phyloP scores from a whole-genome alignment of 805 yeast genomes.

The Metschnikowia aberdeeniae region DNA sequence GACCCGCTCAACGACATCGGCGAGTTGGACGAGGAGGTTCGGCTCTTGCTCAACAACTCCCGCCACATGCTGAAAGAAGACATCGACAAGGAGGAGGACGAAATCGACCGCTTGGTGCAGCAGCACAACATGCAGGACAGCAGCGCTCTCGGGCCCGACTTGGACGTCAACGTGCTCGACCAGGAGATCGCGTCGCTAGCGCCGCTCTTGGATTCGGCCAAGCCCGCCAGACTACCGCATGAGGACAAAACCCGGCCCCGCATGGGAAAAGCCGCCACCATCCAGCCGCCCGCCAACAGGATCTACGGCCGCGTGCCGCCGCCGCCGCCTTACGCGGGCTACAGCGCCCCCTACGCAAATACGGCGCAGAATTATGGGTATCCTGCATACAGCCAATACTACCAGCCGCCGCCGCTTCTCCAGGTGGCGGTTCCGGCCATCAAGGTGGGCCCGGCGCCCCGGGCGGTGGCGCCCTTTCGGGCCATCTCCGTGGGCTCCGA shows the following conservation, averaged over 20 bases:
- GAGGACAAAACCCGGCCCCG: constrained; percentile 24
- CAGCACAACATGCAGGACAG: constrained; percentile 35
- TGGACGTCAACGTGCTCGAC: constrained; percentile 31
- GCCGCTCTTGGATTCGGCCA: constrained; percentile 33
- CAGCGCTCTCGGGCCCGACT: constrained; percentile 16
- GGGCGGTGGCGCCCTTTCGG: constrained; percentile 19
- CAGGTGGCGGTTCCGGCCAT: constrained; percentile 29
- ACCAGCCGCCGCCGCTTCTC: constrained; percentile 31
- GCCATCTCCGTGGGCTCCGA: constrained; percentile 26
- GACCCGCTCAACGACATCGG: constrained; percentile 15
- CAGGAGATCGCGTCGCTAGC: constrained; percentile 40
- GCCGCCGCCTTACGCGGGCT: constrained; percentile 1
- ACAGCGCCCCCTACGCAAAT: neutral
- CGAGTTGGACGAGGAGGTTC: constrained; percentile 8
- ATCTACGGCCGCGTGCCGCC: constrained; percentile 23
- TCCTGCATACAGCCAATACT: constrained; percentile 3
- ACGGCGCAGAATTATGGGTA: constrained; percentile 1
- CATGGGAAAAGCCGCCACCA: constrained; percentile 45
- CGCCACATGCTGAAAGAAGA: constrained; percentile 23
- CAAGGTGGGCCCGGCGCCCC: constrained; percentile 21
- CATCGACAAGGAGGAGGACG: constrained; percentile 33
- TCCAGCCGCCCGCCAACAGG: constrained; percentile 41
- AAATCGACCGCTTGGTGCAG: constrained; percentile 31
- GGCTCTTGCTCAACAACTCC: constrained; percentile 10
- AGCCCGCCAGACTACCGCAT: neutral